phyloP scores from a whole-genome alignment of 179 eudicot genomes.

The Amaranthus tricolor region DNA sequence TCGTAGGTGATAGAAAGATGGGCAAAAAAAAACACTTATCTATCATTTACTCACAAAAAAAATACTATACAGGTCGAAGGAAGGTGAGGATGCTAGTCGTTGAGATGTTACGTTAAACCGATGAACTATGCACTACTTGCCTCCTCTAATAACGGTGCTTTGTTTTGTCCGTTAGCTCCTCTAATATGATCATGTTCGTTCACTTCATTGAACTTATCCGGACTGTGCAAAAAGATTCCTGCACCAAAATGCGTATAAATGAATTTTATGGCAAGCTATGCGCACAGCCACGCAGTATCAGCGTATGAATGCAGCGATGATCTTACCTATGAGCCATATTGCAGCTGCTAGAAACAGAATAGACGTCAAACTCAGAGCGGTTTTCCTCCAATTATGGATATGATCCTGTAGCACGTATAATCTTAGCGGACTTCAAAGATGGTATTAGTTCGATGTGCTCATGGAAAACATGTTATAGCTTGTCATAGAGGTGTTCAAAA shows the following conservation, averaged over 20 bases:
- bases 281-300: neutral
- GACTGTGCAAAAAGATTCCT: slow-evolving; percentile 68
- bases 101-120: neutral
- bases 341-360: slow-evolving; percentile 74
- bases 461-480: neutral
- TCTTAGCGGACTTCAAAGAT: neutral
- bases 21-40: neutral
- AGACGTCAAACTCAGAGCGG: slow-evolving; percentile 65
- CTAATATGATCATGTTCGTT: slow-evolving; percentile 26
- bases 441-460: neutral
- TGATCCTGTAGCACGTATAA: slow-evolving; percentile 53
- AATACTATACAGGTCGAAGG: slow-evolving; percentile 21
- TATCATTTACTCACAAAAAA: slow-evolving; percentile 19
- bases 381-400: slow-evolving; percentile 75
- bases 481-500: too few relatives aligned
- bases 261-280: slow-evolving; percentile 2
- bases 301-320: neutral
- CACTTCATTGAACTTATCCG: slow-evolving; percentile 63
- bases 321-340: slow-evolving; percentile 75
- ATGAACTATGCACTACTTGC: slow-evolving; percentile 11
- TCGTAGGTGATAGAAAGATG: neutral
- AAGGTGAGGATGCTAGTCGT: slow-evolving; percentile 2
- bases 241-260: slow-evolving; percentile 18
- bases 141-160: slow-evolving; percentile 39
- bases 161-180: slow-evolving; percentile 28